A percentile compares a stretch with the other conserved stretches of the same genome.
phyloP scores from a whole-genome alignment of 2,329 filamentous ascomycete genomes.

The Chalaropsis thielavioides region DNA sequence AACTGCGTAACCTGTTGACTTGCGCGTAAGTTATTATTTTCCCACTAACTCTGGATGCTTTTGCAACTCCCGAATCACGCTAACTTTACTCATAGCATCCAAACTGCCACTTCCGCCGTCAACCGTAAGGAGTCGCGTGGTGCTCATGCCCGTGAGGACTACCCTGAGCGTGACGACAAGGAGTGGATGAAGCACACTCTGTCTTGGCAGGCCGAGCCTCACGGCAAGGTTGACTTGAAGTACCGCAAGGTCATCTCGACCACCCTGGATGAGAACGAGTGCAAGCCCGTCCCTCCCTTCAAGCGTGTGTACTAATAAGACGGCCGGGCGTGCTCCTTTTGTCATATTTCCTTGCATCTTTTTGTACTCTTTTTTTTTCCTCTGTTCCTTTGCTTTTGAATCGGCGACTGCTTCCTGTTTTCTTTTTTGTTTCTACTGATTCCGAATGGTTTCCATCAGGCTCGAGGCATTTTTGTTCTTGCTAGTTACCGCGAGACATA shows the following conservation, averaged over 20 bases:
- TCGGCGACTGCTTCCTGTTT: slow-evolving; percentile 5
- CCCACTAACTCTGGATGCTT: not conserved
- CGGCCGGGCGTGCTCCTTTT: not conserved
- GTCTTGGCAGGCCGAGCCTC: slow-evolving; percentile 85
- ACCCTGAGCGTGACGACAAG: slow-evolving; percentile 82
- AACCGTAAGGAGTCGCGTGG: slow-evolving; percentile 96
- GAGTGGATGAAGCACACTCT: slow-evolving; percentile 99
- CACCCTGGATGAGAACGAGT: slow-evolving; percentile 89
- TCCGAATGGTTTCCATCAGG: not conserved
- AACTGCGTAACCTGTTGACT: slow-evolving; percentile 87
- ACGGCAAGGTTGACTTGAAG: slow-evolving; percentile 69
- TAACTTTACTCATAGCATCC: slow-evolving; percentile 39
- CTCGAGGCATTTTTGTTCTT: slow-evolving; percentile 4
- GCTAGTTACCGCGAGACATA: not conserved
- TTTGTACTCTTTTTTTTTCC: slow-evolving; percentile 8
- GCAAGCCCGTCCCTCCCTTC: slow-evolving; percentile 91
- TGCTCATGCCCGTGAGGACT: slow-evolving; percentile 94
- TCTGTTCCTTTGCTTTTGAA: slow-evolving; percentile 13
- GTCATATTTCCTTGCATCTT: slow-evolving; percentile 8
- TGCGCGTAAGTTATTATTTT: slow-evolving; percentile 60
- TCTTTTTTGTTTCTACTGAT: not conserved
- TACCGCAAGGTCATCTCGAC: slow-evolving; percentile 72
- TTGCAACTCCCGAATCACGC: slow-evolving; percentile 16
- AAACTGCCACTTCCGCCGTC: slow-evolving; percentile 81
- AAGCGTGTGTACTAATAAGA: slow-evolving; percentile 71